Conservation (phyloP, 1,139 yeast species). For the Diutina rugosa region DNA sequence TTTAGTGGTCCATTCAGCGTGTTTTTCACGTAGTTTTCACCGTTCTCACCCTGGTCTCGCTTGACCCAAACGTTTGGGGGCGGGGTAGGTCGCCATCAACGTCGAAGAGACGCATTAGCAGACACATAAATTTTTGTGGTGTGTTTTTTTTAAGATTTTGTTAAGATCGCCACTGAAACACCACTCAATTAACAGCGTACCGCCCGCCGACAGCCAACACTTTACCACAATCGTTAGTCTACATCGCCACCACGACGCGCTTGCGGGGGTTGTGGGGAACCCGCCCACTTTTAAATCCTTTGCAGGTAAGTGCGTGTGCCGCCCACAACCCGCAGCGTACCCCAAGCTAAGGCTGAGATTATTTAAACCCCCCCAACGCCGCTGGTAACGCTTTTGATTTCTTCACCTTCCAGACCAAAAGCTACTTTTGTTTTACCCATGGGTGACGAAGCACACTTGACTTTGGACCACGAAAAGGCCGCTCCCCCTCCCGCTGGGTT, state of each 20-base stretch:
- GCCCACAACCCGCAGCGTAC: not conserved
- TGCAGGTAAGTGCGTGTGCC: not conserved
- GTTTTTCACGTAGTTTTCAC: not conserved
- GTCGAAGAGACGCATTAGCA: not conserved
- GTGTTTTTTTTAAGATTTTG: not conserved
- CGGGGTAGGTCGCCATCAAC: not conserved
- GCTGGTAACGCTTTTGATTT: not conserved
- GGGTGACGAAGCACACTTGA: slow-evolving; percentile 13
- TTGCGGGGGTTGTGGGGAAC: not conserved
- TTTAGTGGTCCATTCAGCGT: not conserved
- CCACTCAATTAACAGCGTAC: not conserved
- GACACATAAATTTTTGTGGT: not conserved
- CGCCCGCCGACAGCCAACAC: not conserved
- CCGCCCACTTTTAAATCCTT: not conserved
- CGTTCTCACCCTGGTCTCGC: not conserved
- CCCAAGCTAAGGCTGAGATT: not conserved
- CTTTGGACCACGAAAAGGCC: slow-evolving; percentile 30
- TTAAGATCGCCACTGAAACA: not conserved
- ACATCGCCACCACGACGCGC: not conserved
- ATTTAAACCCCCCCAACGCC: not conserved
- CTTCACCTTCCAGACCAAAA: not conserved
- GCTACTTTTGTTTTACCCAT: not conserved
- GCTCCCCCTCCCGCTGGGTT: slow-evolving; percentile 46
- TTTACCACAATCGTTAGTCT: not conserved
- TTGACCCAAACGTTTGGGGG: not conserved